Conservation (phyloP, 176 grass and related monocot genomes). For the Oryza brachyantha region DNA sequence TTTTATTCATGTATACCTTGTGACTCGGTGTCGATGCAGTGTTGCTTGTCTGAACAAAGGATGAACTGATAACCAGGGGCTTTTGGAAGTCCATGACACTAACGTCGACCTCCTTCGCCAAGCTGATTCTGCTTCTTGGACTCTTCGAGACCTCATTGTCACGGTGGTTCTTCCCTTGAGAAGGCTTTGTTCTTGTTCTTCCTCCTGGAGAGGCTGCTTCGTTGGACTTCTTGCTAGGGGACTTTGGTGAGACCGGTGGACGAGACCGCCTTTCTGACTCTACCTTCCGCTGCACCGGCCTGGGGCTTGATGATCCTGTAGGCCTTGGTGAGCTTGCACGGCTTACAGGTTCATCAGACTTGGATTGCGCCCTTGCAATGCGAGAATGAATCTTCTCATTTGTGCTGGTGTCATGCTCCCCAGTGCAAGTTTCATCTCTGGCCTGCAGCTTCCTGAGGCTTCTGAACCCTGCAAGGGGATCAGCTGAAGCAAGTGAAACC, state of each 20-base stretch:
- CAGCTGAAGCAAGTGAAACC: slow-evolving; percentile 41
- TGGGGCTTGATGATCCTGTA: slow-evolving; percentile 56
- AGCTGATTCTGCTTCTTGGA: slow-evolving; percentile 30
- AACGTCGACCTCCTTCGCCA: slow-evolving; percentile 40
- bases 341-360: slow-evolving; percentile 33
- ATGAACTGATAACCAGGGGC: slow-evolving; percentile 19
- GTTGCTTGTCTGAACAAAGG: slow-evolving; percentile 37
- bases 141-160: slow-evolving; percentile 41
- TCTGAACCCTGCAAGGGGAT: slow-evolving; percentile 50
- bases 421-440: slow-evolving; percentile 16
- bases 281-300: slow-evolving; percentile 49
- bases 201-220: slow-evolving; percentile 72
- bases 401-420: slow-evolving; percentile 20
- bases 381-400: slow-evolving; percentile 35
- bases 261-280: slow-evolving; percentile 57
- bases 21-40: slow-evolving; percentile 19
- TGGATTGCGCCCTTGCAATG: slow-evolving; percentile 34
- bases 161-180: slow-evolving; percentile 37
- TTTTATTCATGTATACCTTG: slow-evolving; percentile 49
- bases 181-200: slow-evolving; percentile 50
- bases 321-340: slow-evolving; percentile 47
- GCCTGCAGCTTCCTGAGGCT: slow-evolving; percentile 44
- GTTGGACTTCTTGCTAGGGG: slow-evolving; percentile 39
- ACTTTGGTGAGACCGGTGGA: slow-evolving; percentile 54
- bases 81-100: slow-evolving; percentile 35